These are phyloP conservation scores for Fragaria ananassa DNA, from an alignment of 306 rosid genomes.

Conservation along the genomic window DNA sequence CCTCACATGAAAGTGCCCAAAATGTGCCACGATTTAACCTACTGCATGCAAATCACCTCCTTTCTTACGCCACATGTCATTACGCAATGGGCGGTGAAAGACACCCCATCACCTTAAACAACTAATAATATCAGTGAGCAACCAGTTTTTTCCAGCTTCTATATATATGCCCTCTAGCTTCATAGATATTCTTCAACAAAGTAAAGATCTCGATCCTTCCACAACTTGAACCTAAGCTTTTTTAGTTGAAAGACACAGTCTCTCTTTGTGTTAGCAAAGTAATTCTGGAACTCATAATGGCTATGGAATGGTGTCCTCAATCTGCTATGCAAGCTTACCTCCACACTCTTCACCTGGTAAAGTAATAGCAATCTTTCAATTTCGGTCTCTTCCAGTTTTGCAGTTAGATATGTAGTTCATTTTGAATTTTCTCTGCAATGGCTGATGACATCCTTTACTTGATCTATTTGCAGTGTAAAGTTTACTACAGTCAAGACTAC, in stretches of 20 bases:
- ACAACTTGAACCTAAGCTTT: neutral
- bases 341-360: conserved; percentile 27
- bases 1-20: neutral
- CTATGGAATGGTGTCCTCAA: conserved; percentile 31
- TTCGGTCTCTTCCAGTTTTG: neutral
- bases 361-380: neutral
- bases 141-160: neutral
- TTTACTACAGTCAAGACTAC: neutral
- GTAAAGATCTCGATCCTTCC: neutral
- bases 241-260: neutral
- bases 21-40: conserved; percentile 26
- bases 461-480: neutral
- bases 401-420: too few species aligned
- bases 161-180: neutral
- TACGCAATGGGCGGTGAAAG: neutral
- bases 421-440: neutral
- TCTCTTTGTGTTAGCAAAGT: neutral
- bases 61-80: conserved; percentile 5
- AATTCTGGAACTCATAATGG: neutral
- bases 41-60: conserved; percentile 3
- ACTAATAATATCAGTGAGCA: neutral
- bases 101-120: neutral
- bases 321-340: conserved; percentile 31
- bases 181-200: neutral
- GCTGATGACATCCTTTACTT: neutral